Conservation (phyloP, 2,329 filamentous ascomycete genomes). For the Helicocarpus griseus region DNA sequence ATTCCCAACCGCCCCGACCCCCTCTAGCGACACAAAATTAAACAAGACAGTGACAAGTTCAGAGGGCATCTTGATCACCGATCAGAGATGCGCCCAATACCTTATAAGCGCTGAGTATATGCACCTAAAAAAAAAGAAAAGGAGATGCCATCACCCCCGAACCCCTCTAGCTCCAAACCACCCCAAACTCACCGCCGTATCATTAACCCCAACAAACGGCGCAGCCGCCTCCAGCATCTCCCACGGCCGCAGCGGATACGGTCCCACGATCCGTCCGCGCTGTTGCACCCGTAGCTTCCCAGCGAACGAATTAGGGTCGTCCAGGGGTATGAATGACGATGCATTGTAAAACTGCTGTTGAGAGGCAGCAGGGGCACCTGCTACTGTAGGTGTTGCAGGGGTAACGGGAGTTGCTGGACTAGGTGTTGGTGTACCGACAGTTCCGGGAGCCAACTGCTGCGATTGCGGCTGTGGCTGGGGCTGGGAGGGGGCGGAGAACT, state of each 20-base stretch:
- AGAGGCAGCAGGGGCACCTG: background rate
- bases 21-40: too few relatives aligned
- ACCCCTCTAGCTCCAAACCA: constrained; percentile 32
- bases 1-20: too few relatives aligned
- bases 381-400: background rate
- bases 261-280: constrained; percentile 25
- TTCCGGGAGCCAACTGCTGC: too few relatives aligned
- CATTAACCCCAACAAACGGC: constrained; percentile 34
- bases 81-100: background rate
- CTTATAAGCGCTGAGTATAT: background rate
- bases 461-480: background rate
- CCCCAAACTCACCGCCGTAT: constrained; percentile 34
- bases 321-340: constrained; percentile 12
- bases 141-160: background rate
- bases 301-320: constrained; percentile 19
- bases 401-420: background rate
- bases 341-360: background rate
- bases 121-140: background rate
- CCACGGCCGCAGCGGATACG: constrained; percentile 32
- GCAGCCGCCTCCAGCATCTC: constrained; percentile 38
- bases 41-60: too few relatives aligned
- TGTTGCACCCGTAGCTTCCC: constrained; percentile 30
- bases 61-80: too few relatives aligned
- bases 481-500: constrained; percentile 9
- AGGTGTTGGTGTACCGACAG: background rate